phyloP scores from a whole-genome alignment of 805 yeast genomes.

The Grigorovia yakushimaensis region DNA sequence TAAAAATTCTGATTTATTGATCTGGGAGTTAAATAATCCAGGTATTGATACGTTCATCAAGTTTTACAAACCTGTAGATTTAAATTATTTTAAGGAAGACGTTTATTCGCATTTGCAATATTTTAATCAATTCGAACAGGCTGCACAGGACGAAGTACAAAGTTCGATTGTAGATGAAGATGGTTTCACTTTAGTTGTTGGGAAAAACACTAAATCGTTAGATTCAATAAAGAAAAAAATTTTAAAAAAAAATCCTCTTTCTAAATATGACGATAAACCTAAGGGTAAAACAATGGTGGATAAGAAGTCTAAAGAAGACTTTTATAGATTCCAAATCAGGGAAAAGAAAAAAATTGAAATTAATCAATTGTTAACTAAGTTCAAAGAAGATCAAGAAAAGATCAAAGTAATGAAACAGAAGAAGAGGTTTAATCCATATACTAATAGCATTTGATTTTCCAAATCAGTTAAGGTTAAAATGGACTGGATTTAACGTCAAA shows the following conservation, averaged over 20 bases:
- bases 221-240: conserved; percentile 28
- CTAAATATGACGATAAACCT: conserved; percentile 21
- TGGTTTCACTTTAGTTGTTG: conserved; percentile 87
- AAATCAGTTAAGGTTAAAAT: too few species aligned
- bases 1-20: conserved; percentile 26
- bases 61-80: conserved; percentile 35
- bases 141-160: conserved; percentile 45
- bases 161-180: conserved; percentile 74
- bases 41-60: conserved; percentile 35
- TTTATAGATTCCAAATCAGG: conserved; percentile 92
- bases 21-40: conserved; percentile 27
- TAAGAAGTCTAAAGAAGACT: conserved; percentile 70
- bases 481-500: too few species aligned
- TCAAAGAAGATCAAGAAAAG: conserved; percentile 84
- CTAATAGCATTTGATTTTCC: conserved; percentile 8
- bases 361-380: conserved; percentile 73
- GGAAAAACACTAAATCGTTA: conserved; percentile 73
- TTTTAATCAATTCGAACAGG: conserved; percentile 63
- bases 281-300: conserved; percentile 37
- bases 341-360: conserved; percentile 88
- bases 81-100: conserved; percentile 41
- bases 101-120: conserved; percentile 54
- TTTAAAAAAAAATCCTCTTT: conserved; percentile 26
- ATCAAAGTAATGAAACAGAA: conserved; percentile 69
- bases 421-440: conserved; percentile 80